Base-by-base conservation (phyloP, 2,329 filamentous ascomycete species). In the Ophiostoma pallidulum region DNA sequence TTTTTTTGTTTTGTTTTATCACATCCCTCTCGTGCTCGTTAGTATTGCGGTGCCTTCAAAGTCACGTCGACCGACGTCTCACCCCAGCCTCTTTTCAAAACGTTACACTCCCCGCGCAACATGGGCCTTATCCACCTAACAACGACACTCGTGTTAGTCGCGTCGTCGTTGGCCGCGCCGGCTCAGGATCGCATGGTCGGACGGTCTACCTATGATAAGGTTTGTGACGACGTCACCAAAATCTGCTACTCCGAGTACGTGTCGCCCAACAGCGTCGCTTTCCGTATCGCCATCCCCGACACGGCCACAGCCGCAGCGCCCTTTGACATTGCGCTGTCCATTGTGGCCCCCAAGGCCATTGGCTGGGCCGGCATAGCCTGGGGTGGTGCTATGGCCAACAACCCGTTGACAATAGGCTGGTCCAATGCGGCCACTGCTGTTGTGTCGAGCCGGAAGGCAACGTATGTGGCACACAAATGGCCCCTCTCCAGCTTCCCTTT, bases 351-450 rank as follows among this genome's bases (percentile, higher is more conserved):
- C 18, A 64, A 60, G 49, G 55, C 59, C 6, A 61, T 64, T 50
- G 66, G 66, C 16, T 69, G 66, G 66, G 65, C 65, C 0, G 66
- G 60, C 4, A 58, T 69, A 24, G 61, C 65, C 3, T 68, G 65
- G 65, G 66, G 64, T 26, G 66, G 66, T 8, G 57, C 58, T 37
- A 69, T 68, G 66, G 60, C 63, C 24, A 67, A 68, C 55, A 65
- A 67, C 46, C 66, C 66, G 9, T 55, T 69, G 14, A 63, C 64
- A 1, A 52, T 68, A 19, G 64, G 60, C 9, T 69, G 66, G 65
- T 55, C 64, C 24, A 66, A 65, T 54, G 63, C 57, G 19, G 58
- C 56, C 16, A 60, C 52, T 3, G 61, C 60, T 2, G 59, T 67
- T 2, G 66, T 65, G 8, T 64, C 64, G 7, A 66, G 63, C 32